Percentiles rank a stretch among this genome's conserved stretches.
Evolutionary conservation across 805 yeast genomes (phyloP).

Genomic region (Priceomyces medius): DNA sequence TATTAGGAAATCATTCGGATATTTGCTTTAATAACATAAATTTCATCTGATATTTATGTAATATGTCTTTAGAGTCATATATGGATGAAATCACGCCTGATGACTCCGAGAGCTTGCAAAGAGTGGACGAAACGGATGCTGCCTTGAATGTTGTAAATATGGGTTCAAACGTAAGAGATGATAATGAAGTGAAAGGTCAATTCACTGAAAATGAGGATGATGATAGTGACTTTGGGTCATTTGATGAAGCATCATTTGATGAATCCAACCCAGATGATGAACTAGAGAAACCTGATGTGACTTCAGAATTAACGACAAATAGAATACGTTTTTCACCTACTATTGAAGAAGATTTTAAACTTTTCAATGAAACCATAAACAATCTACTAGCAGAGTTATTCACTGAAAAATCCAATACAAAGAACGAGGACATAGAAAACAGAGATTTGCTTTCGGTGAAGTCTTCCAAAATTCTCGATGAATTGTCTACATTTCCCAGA

Average conservation of each 20-base stretch:
- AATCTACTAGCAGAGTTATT: not conserved
- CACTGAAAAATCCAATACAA: not conserved
- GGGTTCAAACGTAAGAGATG: not conserved
- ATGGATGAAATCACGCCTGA: not conserved
- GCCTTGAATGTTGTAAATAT: not conserved
- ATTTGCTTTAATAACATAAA: too few species aligned
- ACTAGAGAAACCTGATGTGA: too few species aligned
- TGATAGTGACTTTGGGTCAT: constrained; percentile 40
- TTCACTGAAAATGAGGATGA: constrained; percentile 20
- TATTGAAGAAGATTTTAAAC: not conserved
- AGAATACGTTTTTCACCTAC: constrained; percentile 1
- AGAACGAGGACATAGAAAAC: not conserved
- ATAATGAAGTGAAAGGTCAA: constrained; percentile 1
- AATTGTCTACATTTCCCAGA: constrained; percentile 48
- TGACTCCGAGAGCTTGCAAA: not conserved
- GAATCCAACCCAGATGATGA: constrained; percentile 12
- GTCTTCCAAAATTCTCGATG: constrained; percentile 36
- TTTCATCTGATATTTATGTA: not conserved
- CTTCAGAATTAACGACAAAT: not conserved
- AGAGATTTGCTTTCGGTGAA: not conserved
- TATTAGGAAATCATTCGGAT: too few species aligned
- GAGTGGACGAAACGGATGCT: not conserved
- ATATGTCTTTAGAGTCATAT: not conserved
- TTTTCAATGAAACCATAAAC: not conserved
- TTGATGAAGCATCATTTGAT: constrained; percentile 34